Evolutionary conservation across 164 flowering plant genomes (phyloP).

Genomic region (Sextonia rubra): DNA sequence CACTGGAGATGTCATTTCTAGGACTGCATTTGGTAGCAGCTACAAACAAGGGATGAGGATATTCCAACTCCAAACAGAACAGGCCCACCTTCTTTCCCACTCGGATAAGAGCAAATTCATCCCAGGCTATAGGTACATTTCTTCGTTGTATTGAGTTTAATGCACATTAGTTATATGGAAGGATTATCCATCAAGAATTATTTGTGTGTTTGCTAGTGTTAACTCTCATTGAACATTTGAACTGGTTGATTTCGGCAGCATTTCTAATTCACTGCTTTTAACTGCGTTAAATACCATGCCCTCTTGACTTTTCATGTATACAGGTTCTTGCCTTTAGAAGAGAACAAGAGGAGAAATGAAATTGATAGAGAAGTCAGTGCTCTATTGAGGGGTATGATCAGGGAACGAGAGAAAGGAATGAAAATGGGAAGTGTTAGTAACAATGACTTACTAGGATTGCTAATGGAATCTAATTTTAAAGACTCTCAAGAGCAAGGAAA

Average conservation of each 20-base stretch:
- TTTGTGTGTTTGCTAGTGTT: background rate
- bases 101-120: conserved; percentile 10
- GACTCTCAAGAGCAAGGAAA: conserved; percentile 5
- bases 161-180: no score
- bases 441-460: conserved; percentile 13
- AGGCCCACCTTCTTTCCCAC: background rate
- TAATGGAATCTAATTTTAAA: conserved; percentile 8
- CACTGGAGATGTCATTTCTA: conserved; percentile 26
- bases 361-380: conserved; percentile 3
- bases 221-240: background rate
- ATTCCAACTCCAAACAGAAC: conserved; percentile 24
- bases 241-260: background rate
- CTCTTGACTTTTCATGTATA: background rate
- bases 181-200: background rate
- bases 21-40: conserved; percentile 32
- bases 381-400: conserved; percentile 5
- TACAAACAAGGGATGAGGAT: conserved; percentile 28
- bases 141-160: background rate
- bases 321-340: conserved; percentile 10
- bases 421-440: conserved; percentile 3
- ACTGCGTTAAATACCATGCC: background rate
- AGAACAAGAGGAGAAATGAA: conserved; percentile 7
- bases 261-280: background rate
- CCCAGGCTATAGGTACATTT: conserved; percentile 29
- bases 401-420: conserved; percentile 11